Base-by-base conservation (phyloP, 805 yeast genomes). In the Metschnikowia aberdeeniae region DNA sequence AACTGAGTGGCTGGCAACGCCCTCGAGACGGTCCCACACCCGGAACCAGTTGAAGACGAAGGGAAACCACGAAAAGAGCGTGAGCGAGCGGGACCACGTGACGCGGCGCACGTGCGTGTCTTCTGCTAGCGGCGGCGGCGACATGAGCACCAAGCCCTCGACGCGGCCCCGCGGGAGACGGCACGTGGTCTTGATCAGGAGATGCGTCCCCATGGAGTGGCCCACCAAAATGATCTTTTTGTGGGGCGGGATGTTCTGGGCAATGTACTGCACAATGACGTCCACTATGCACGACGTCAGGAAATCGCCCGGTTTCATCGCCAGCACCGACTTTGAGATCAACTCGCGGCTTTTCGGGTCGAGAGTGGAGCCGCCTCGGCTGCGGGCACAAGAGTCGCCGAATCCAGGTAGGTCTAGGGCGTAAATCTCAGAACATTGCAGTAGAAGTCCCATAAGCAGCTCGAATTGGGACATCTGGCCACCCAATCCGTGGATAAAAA, bases 401-500 rank as follows among this genome's bases (percentile, higher is more conserved):
- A 88, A 88, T 0, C 97, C 98, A 1, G 97, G 97, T 42, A 89
- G 67, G 60, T 90, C 98, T 12, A 90, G 54, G 0, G 90, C 78
- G 34, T 86, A 58, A 14, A 89, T 75, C 45, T 80, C 83, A 49
- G 80, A 76, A 50, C 81, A 76, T 52, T 78, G 81, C 29, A 84
- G 67, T 52, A 86, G 77, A 42, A 79, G 69, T 24, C 80, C 82
- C 60, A 87, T 64, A 32, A 87, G 66, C 1, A 84, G 81, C 56
- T 86, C 93, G 61, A 90, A 90, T 61, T 89, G 97, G 19, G 88
- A 79, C 59, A 86, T 69, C 55, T 83, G 92, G 2, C 98, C 98
- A 1, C 97, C 98, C 17, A 92, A 63, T 0, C 98, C 98, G 67
- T 89, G 97, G 14, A 90, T 59, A 45, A 89, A 78, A 2, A 88